A percentile compares a stretch with the other conserved stretches of the same genome.
phyloP scores from a whole-genome alignment of 2,329 filamentous ascomycete species.

The Verticillium dahliae region DNA sequence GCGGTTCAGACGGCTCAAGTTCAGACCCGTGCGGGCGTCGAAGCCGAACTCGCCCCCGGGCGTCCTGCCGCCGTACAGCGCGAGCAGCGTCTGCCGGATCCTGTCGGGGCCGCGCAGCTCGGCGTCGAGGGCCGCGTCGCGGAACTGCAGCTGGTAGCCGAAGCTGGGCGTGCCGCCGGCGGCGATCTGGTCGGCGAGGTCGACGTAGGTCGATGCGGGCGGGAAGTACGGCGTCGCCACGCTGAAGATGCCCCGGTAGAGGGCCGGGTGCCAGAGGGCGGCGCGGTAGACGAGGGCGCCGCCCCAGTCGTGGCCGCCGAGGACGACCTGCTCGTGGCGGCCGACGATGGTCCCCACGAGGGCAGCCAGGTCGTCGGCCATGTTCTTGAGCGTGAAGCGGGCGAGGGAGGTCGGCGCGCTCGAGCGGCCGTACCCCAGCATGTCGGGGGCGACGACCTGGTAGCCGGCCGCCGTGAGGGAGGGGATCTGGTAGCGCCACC shows the following conservation, averaged over 20 bases:
- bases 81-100: constrained; percentile 59
- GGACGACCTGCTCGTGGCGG: constrained; percentile 45
- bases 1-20: constrained; percentile 28
- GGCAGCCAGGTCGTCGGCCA: constrained; percentile 64
- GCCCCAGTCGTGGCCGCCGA: constrained; percentile 84
- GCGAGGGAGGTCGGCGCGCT: constrained; percentile 43
- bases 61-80: constrained; percentile 58
- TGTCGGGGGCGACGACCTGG: constrained; percentile 68
- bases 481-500: constrained; percentile 78
- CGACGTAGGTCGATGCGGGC: constrained; percentile 42
- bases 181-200: constrained; percentile 45
- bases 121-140: constrained; percentile 52
- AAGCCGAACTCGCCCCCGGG: constrained; percentile 51
- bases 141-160: constrained; percentile 69
- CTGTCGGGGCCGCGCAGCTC: constrained; percentile 37
- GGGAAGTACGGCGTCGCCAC: constrained; percentile 65
- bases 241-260: constrained; percentile 64
- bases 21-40: constrained; percentile 41
- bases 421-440: constrained; percentile 71
- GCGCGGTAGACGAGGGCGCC: constrained; percentile 64
- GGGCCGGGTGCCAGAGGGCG: constrained; percentile 59
- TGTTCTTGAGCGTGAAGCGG: constrained; percentile 49
- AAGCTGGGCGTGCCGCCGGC: constrained; percentile 54
- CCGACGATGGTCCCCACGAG: constrained; percentile 48
- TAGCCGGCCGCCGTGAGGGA: constrained; percentile 58